Evolutionary conservation across 2,329 filamentous ascomycete species (phyloP).

Genomic region (Cryoendolithus antarcticus): DNA sequence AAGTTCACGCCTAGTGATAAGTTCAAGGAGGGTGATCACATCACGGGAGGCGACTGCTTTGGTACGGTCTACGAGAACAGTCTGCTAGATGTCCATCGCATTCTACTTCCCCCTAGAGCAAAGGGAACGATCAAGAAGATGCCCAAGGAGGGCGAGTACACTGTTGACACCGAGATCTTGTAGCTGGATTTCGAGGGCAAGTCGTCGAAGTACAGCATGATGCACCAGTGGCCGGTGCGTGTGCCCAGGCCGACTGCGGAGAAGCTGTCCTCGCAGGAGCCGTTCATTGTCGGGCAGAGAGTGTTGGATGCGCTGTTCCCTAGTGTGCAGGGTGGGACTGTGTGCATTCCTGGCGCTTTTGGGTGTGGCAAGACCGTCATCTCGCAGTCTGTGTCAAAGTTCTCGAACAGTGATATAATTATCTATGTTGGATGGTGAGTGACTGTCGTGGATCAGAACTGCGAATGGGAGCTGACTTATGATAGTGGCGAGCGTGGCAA

Average conservation of each 20-base stretch:
- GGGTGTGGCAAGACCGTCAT: slow-evolving; percentile 99
- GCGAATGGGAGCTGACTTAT: background rate
- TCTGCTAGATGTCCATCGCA: slow-evolving; percentile 84
- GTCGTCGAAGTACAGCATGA: slow-evolving; percentile 61
- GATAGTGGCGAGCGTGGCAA: slow-evolving; percentile 77
- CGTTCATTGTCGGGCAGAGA: slow-evolving; percentile 92
- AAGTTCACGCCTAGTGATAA: slow-evolving; percentile 68
- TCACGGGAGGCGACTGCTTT: slow-evolving; percentile 92
- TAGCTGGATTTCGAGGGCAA: slow-evolving; percentile 48
- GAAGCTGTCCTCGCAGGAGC: slow-evolving; percentile 77
- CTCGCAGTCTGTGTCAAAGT: slow-evolving; percentile 95
- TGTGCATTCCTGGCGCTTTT: slow-evolving; percentile 96
- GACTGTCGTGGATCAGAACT: background rate
- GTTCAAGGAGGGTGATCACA: slow-evolving; percentile 91
- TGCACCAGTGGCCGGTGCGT: slow-evolving; percentile 97
- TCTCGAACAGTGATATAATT: slow-evolving; percentile 98
- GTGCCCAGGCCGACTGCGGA: slow-evolving; percentile 85
- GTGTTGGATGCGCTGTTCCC: slow-evolving; percentile 95
- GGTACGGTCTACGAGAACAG: slow-evolving; percentile 93
- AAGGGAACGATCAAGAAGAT: slow-evolving; percentile 88
- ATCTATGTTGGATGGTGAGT: slow-evolving; percentile 73
- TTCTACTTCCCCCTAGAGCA: slow-evolving; percentile 79
- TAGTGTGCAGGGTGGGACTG: slow-evolving; percentile 89
- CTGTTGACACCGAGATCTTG: slow-evolving; percentile 31
- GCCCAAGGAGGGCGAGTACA: slow-evolving; percentile 80